Evolutionary conservation across 2,329 filamentous ascomycete genomes (phyloP), one percentile per base, ranked within the genome.

Genomic region (Hortaea werneckii): DNA sequence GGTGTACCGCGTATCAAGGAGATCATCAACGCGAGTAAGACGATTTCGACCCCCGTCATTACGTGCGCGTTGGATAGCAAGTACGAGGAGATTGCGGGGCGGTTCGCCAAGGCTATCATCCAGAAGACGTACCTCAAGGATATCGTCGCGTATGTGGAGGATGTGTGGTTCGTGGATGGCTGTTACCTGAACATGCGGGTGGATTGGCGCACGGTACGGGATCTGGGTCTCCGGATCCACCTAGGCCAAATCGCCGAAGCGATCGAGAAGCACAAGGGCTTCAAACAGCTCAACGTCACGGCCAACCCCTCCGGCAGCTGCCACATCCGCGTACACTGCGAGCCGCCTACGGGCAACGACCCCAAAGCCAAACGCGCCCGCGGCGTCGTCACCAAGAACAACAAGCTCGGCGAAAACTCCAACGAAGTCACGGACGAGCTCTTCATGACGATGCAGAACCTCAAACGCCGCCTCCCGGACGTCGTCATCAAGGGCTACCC

Each of bases 1-100:
- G 92, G 92, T 85, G 92, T 98, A 5, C 92, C 92, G 1, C 90
- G 92, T 82, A 98, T 98, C 73, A 98, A 98, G 70, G 92, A 98
- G 74, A 98, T 98, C 56, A 98, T 98, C 80, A 98, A 98, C 68
- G 92, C 92, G 5, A 95, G 88, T 6, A 94, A 88, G 64, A 73
- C 75, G 42, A 98, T 98, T 67, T 94, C 85, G 65, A 98, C 92
- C 0, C 92, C 92, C 0, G 84, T 98, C 61, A 94, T 98, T 55
- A 81, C 79, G 5, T 96, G 92, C 59, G 83, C 86, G 4, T 74
- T 96, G 5, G 76, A 87, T 52, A 92, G 88, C 60, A 79, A 82
- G 49, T 71, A 77, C 45, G 78, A 83, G 53, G 80, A 92, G 45
- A 78, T 82, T 53, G 87, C 85, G 2, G 92, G 90, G n/a, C 81